Base-by-base conservation (phyloP, 345 rosid species). In the Eucalyptus pumila region DNA sequence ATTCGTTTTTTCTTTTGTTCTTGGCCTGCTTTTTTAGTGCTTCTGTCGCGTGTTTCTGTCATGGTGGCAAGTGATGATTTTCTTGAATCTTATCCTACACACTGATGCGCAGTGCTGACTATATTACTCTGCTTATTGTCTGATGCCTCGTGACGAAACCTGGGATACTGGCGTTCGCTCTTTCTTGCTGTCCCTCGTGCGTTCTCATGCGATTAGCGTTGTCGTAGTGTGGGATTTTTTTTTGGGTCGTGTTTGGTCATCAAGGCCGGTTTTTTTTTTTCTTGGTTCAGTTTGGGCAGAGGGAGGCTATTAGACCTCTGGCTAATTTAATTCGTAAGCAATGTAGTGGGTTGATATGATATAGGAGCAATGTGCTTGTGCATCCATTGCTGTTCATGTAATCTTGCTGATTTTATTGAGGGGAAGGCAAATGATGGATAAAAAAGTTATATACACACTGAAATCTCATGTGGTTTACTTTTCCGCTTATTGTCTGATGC, bases 401-500 rank as follows among this genome's bases (percentile, higher is more conserved):
- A 3, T 47, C 48, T 47, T 47, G 48, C 49, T 49, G 17, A 49
- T 14, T 47, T 24, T 58, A 6, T n/a, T 21, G 11, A 30, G 40
- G 40, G n/a, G 72, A 54, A 91, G 95, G 95, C 95, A 93, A 86
- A 88, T 96, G 95, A 94, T 95, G 98, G 76, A 56, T 69, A 62
- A 88, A 90, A 91, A 45, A 27, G 87, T 93, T 92, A 93, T 91
- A 91, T 93, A 92, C 93, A 91, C 91, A 85, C 96, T 93, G 95
- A 95, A 93, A 89, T 91, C 93, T 76, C 47, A 76, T 76, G 94
- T 90, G 86, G 95, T 91, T 86, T 76, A 65, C 30, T 89, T 88
- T 93, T 96, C 94, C 91, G 92, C 94, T 91, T 94, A 91, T 92
- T 92, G 88, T 92, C 95, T 96, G 96, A 96, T 93, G 95, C 94